Conservation (phyloP, 1,139 yeast genomes). For the Yamadazyma dendronema region DNA sequence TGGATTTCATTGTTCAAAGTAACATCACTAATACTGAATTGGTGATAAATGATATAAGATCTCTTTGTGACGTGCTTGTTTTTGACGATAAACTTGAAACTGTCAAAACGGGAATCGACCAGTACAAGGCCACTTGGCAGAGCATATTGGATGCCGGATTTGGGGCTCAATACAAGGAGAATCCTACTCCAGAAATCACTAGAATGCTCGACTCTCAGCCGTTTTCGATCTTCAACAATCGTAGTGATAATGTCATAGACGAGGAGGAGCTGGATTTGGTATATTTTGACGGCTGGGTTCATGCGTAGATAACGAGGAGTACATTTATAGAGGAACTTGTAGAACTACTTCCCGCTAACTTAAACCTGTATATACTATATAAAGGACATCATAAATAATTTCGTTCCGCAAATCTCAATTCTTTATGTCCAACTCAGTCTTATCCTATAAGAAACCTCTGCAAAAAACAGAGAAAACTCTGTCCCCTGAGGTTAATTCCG, state of each 20-base stretch:
- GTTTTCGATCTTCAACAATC: constrained; percentile 37
- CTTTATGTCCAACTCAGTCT: constrained; percentile 19
- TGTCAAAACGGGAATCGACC: constrained; percentile 44
- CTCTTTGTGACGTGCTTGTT: constrained; percentile 83
- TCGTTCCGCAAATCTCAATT: too few relatives aligned
- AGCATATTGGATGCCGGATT: constrained; percentile 63
- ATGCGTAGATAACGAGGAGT: constrained; percentile 7
- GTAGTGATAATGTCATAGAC: constrained; percentile 29
- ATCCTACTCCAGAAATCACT: constrained; percentile 9
- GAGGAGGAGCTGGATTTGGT: constrained; percentile 37
- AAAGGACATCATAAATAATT: too few relatives aligned
- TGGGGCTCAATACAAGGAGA: constrained; percentile 37
- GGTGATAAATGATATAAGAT: constrained; percentile 67
- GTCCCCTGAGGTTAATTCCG: not conserved
- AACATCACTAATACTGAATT: constrained; percentile 84
- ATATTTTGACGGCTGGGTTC: constrained; percentile 43
- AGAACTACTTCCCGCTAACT: too few relatives aligned
- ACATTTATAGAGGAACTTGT: too few relatives aligned
- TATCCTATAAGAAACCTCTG: constrained; percentile 27
- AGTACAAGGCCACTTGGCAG: constrained; percentile 59
- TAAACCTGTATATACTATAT: not conserved
- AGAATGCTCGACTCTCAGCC: constrained; percentile 17
- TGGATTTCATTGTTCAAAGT: constrained; percentile 69
- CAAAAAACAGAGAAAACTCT: too few relatives aligned
- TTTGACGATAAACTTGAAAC: constrained; percentile 84